Evolutionary conservation across 208 protist genomes (phyloP).

Genomic region (Leishmania aethiopica): DNA sequence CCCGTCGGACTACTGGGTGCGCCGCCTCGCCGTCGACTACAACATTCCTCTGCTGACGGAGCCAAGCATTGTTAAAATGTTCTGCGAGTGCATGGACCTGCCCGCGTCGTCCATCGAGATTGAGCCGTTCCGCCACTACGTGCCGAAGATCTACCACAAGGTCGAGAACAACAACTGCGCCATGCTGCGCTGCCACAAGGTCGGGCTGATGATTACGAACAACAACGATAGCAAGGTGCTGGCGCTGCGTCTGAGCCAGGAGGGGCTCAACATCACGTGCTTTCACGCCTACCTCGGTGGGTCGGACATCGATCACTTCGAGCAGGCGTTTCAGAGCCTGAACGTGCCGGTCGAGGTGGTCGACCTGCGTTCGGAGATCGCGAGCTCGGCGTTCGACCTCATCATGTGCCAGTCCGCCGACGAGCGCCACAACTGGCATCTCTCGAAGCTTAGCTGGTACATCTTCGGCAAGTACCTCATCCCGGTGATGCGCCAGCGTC

Average conservation of each 20-base stretch:
- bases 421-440: slow-evolving; percentile 91
- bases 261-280: slow-evolving; percentile 82
- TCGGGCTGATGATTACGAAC: slow-evolving; percentile 90
- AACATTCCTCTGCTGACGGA: slow-evolving; percentile 90
- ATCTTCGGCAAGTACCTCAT: slow-evolving; percentile 85
- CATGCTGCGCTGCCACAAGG: slow-evolving; percentile 86
- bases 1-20: slow-evolving; percentile 84
- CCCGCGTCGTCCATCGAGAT: slow-evolving; percentile 58
- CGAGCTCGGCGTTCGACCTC: slow-evolving; percentile 82
- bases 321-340: slow-evolving; percentile 69
- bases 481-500: slow-evolving; percentile 66
- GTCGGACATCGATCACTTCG: slow-evolving; percentile 77
- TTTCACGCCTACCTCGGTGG: slow-evolving; percentile 92
- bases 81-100: slow-evolving; percentile 75
- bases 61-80: slow-evolving; percentile 77
- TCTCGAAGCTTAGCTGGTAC: slow-evolving; percentile 83
- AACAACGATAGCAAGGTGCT: slow-evolving; percentile 92
- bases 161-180: slow-evolving; percentile 91
- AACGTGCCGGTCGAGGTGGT: slow-evolving; percentile 87
- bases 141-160: slow-evolving; percentile 88
- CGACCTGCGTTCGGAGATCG: slow-evolving; percentile 90
- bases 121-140: slow-evolving; percentile 85
- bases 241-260: slow-evolving; percentile 76
- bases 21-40: slow-evolving; percentile 91
- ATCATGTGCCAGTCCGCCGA: slow-evolving; percentile 84